A percentile compares a stretch with the other conserved stretches of the same genome.
Evolutionary conservation across 108 stramenopile genomes (phyloP).

Genomic region (Schizochytrium sp.): DNA sequence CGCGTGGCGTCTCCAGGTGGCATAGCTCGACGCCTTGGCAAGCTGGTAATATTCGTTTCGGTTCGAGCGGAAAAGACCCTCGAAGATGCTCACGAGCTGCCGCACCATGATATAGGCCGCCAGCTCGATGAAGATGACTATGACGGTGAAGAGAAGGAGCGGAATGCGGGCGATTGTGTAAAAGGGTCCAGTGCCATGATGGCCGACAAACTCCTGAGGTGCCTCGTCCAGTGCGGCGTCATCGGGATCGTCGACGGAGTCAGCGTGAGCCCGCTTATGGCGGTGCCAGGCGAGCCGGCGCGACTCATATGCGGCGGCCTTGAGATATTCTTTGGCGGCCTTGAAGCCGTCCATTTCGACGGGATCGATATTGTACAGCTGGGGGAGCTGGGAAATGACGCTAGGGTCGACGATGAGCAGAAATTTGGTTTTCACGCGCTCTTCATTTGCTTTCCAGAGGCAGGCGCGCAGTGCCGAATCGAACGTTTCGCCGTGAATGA

Average conservation of each 20-base stretch:
- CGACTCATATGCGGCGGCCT: background rate
- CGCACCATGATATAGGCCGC: background rate
- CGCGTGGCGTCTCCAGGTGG: background rate
- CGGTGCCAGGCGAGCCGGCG: background rate
- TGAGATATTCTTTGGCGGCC: background rate
- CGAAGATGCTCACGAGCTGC: background rate
- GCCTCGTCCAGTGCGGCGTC: background rate
- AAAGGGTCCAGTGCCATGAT: background rate
- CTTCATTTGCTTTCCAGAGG: background rate
- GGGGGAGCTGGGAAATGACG: background rate
- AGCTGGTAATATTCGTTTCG: background rate
- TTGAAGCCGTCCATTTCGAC: background rate
- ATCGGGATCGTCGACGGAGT: background rate
- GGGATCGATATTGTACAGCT: background rate
- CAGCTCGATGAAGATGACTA: background rate
- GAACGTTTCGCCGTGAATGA: background rate
- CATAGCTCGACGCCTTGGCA: background rate
- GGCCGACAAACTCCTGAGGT: background rate
- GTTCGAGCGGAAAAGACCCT: background rate
- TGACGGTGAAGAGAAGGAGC: background rate
- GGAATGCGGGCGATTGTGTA: background rate
- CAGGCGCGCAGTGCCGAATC: constrained; percentile 3
- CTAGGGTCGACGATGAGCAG: background rate
- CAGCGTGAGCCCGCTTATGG: background rate
- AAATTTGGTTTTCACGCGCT: background rate